Evolutionary conservation across 306 rosid genomes (phyloP).

Genomic region (Casuarina cunninghamiana): DNA sequence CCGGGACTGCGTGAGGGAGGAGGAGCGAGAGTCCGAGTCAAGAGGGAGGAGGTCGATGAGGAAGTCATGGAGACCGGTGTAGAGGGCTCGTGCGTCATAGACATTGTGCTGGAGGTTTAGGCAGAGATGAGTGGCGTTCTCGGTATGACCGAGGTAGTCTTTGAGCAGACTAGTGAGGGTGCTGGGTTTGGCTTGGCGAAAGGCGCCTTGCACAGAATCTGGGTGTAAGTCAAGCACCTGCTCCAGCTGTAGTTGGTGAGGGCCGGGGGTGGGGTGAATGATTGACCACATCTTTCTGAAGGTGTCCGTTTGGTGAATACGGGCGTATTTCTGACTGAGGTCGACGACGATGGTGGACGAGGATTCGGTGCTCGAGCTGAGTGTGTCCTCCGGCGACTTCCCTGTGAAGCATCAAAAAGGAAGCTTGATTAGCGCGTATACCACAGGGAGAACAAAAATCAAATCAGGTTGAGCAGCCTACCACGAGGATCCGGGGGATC

Average conservation of each 20-base stretch:
- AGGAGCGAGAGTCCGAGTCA: not conserved
- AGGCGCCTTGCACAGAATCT: conserved; percentile 45
- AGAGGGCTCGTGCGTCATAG: conserved; percentile 29
- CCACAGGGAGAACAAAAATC: too few species aligned
- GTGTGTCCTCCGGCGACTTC: conserved; percentile 27
- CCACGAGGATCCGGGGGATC: conserved; percentile 24
- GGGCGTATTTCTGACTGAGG: conserved; percentile 41
- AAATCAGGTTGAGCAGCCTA: not conserved
- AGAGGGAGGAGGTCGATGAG: conserved; percentile 18
- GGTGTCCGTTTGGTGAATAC: conserved; percentile 43
- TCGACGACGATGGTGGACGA: conserved; percentile 24
- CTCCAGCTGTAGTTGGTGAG: conserved; percentile 29
- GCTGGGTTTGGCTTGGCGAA: conserved; percentile 36
- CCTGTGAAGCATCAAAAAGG: conserved; percentile 11
- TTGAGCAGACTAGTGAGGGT: conserved; percentile 49
- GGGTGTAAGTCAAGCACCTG: conserved; percentile 57
- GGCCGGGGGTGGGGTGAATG: conserved; percentile 18
- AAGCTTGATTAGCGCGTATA: conserved; percentile 13
- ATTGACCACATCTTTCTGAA: conserved; percentile 49
- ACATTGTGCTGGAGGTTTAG: conserved; percentile 43
- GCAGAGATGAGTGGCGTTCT: conserved; percentile 50
- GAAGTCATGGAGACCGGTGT: conserved; percentile 45
- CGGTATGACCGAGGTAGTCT: conserved; percentile 58
- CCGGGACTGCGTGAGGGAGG: conserved; percentile 33
- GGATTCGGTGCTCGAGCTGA: conserved; percentile 27